Percentiles rank a stretch among this genome's conserved stretches.
Conservation (phyloP, 75 land plant species). For the Selaginella tamariscina region DNA sequence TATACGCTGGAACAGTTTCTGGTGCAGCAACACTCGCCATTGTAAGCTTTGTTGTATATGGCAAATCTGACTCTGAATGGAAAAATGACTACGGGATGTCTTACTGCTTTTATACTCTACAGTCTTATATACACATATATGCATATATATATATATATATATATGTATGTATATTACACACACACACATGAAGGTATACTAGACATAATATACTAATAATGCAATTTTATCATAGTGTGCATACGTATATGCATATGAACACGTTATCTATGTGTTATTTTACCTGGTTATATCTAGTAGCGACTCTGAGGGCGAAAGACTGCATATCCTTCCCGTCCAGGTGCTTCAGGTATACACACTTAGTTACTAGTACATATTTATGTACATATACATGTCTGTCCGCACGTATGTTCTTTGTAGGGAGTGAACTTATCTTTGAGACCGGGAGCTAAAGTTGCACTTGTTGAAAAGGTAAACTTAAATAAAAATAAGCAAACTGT, state of each 20-base stretch:
- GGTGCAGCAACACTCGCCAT: constrained; percentile 92
- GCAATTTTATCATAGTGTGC: not conserved
- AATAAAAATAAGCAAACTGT: not conserved
- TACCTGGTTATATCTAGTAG: not conserved
- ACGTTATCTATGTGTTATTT: not conserved
- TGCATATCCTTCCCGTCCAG: constrained; percentile 96
- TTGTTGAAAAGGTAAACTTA: constrained; percentile 83
- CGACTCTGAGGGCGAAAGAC: constrained; percentile 48
- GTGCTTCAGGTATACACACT: constrained; percentile 76
- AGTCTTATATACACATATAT: constrained; percentile 92
- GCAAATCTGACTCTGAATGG: constrained; percentile 74
- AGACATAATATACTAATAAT: no score
- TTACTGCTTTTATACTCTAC: constrained; percentile 94
- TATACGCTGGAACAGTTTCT: constrained; percentile 78
- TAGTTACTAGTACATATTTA: not conserved
- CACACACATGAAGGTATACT: no score
- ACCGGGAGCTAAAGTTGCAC: constrained; percentile 94
- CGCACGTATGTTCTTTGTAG: constrained; percentile 25
- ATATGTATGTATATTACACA: no score
- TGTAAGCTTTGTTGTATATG: constrained; percentile 82
- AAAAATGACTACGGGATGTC: constrained; percentile 69
- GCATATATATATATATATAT: no score
- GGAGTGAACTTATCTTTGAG: constrained; percentile 63
- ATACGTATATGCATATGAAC: not conserved
- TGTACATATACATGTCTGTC: not conserved